Percentiles rank a stretch among this genome's conserved stretches.
These are phyloP conservation scores for Wallacemonas sp. DNA, from an alignment of 208 protist species.

Conservation along the genomic window DNA sequence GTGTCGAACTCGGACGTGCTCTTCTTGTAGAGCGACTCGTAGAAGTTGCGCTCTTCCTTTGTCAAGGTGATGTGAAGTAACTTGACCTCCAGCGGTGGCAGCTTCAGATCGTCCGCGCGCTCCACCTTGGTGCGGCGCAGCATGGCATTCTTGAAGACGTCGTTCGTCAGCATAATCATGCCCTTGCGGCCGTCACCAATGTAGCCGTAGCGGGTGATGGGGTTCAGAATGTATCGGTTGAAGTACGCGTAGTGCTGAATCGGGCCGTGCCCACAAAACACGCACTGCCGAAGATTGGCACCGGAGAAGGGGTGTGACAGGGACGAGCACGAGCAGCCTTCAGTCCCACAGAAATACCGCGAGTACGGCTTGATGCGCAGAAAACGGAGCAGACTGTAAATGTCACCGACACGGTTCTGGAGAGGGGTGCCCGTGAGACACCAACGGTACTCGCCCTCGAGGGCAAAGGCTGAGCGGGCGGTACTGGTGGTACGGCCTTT, in stretches of 20 bases:
- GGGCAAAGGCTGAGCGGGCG: slow-evolving; percentile 80
- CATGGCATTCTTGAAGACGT: slow-evolving; percentile 88
- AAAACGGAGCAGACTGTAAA: slow-evolving; percentile 97
- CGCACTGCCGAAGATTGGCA: slow-evolving; percentile 69
- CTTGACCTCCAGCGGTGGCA: slow-evolving; percentile 69
- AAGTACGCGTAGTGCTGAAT: slow-evolving; percentile 93
- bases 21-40: slow-evolving; percentile 93
- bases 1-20: slow-evolving; percentile 89
- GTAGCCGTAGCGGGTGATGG: slow-evolving; percentile 94
- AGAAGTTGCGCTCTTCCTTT: slow-evolving; percentile 88
- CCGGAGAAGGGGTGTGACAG: slow-evolving; percentile 89
- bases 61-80: slow-evolving; percentile 63
- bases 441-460: slow-evolving; percentile 84
- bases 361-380: slow-evolving; percentile 80
- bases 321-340: slow-evolving; percentile 89
- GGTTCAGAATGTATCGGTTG: slow-evolving; percentile 94
- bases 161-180: slow-evolving; percentile 88
- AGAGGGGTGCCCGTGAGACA: slow-evolving; percentile 95
- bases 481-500: slow-evolving; percentile 90
- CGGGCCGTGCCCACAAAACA: slow-evolving; percentile 92
- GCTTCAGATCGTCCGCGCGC: slow-evolving; percentile 78
- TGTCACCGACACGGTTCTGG: slow-evolving; percentile 97
- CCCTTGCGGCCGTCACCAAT: slow-evolving; percentile 85
- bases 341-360: slow-evolving; percentile 87
- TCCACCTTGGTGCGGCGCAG: slow-evolving; percentile 92